Base-by-base conservation (phyloP, 2,329 filamentous ascomycete species). In the Paracamarosporium sp. region DNA sequence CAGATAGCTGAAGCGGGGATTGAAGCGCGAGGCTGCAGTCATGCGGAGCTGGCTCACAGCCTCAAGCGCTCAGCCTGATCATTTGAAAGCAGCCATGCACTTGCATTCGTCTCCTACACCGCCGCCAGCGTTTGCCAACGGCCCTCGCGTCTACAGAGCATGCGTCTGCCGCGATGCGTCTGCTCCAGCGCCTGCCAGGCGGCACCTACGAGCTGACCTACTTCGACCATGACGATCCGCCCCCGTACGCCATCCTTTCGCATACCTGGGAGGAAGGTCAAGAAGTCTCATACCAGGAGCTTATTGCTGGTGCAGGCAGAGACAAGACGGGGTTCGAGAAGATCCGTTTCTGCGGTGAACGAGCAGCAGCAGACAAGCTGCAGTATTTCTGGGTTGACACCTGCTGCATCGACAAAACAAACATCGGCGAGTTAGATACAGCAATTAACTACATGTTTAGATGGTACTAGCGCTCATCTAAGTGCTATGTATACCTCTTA, bases 201-300 rank as follows among this genome's bases (percentile, higher is more conserved):
- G 27, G 15, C 45, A 48, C 45, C 15, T 48, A 5, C 45, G 45
- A 48, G 30, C 45, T 48, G 45, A 48, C 45, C 6, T 35, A 8
- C 15, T 48, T 48, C 45, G 45, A 48, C 45, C 6, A 48, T 33
- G 45, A 48, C 45, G 27, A 48, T 15, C 45, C 45, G 25, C 57
- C 57, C 12, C 57, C 51, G 51, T 62, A 62, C 54, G 71, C 68
- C 12, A 74, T 74, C 43, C 70, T 75, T 24, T 75, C 71, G 11
- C 72, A 75, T 58, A 70, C 59, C 17, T 74, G 71, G 71, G 45
- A 47, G 28, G 64, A 65, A 50, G 64, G 65, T 44, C 17, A 17
- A 17, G 71, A 75, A 56, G 56, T 74, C 44, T 63, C 52, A 45
- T 69, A 67, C 53, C 41, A 65, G 47, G 64, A 71, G 54, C 17